A percentile compares a stretch with the other conserved stretches of the same genome.
These are phyloP conservation scores for Hypoxylon sp. DNA, from an alignment of 2,329 filamentous ascomycete genomes.

Conservation along the genomic window DNA sequence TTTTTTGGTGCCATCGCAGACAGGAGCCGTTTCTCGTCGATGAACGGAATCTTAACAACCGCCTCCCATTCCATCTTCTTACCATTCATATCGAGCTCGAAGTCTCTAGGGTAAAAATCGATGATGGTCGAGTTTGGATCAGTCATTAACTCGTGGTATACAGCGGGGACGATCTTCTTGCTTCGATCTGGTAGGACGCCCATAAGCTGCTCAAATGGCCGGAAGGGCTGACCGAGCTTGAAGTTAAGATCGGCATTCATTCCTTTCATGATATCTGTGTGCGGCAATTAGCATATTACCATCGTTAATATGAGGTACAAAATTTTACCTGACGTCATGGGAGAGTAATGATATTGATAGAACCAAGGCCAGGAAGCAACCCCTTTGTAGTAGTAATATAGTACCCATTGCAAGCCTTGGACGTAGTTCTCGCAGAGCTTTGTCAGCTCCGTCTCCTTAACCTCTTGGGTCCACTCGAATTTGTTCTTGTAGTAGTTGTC, in stretches of 20 bases:
- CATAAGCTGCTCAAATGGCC: slow-evolving; percentile 96
- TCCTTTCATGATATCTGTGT: slow-evolving; percentile 84
- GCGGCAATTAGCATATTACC: slow-evolving; percentile 39
- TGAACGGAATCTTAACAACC: slow-evolving; percentile 98
- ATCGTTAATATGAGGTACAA: background rate
- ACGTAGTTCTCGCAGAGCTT: slow-evolving; percentile 95
- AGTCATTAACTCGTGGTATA: slow-evolving; percentile 94
- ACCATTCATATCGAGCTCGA: slow-evolving; percentile 98
- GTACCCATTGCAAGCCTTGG: slow-evolving; percentile 95
- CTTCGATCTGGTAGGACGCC: slow-evolving; percentile 96
- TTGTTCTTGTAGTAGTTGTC: slow-evolving; percentile 91
- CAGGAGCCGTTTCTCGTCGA: slow-evolving; percentile 87
- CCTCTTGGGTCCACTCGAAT: slow-evolving; percentile 84
- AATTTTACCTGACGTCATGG: slow-evolving; percentile 82
- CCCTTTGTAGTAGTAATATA: slow-evolving; percentile 97
- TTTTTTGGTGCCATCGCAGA: slow-evolving; percentile 88
- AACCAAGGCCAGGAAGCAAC: slow-evolving; percentile 99
- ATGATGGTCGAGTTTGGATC: slow-evolving; percentile 89
- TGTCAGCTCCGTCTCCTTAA: slow-evolving; percentile 77
- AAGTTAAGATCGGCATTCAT: slow-evolving; percentile 89
- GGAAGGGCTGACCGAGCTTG: slow-evolving; percentile 92
- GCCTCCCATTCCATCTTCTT: slow-evolving; percentile 99
- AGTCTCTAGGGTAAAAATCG: slow-evolving; percentile 97
- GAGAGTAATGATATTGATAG: slow-evolving; percentile 95
- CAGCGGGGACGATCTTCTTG: slow-evolving; percentile 89